Evolutionary conservation across 2,329 filamentous ascomycete genomes (phyloP), one percentile per base, ranked within the genome.

Genomic region (Pseudomassariella vexata): DNA sequence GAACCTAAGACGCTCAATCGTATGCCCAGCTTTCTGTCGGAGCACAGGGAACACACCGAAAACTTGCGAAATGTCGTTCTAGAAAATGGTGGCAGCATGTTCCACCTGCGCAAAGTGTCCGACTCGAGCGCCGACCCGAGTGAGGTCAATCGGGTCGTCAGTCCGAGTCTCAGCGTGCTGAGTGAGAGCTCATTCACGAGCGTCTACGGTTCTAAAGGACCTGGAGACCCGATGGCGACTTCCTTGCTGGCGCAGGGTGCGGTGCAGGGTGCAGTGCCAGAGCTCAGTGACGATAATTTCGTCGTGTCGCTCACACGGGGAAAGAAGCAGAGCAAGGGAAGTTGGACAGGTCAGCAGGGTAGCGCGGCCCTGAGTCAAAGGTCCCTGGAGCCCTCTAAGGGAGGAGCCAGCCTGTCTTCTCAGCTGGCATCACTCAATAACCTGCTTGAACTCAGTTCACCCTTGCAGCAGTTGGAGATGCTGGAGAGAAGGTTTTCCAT

Each of bases 121-220:
- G 69, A 72, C 28, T 55, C 56, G 6, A 55, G 55, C 15, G 51
- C 47, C 5, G 65, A 62, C 19, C 46, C 50, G 30, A 51, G 59
- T 29, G 52, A 53, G 30, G 33, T 46, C 36, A 49, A 55, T 32
- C 62, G 60, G 25, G 47, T 73, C 37, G 62, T 61, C 18, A 83
- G 77, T 42, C 78, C 79, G 4, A 71, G 68, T 20, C 55, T 82
- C 30, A 82, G 79, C 41, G 63, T 82, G 9, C 54, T 83, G 39
- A 82, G 78, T 42, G 77, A 82, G 51, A 82, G 77, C 49, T 82
- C 78, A 0, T 82, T 83, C 44, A 44, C 72, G 15, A 82, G 78
- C 43, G 62, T 83, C 0, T 83, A 83, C 34, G 78, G 77, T 3
- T 54, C 62, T 16, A 67, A 65, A 20, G 23, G 19, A 21, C 19